phyloP scores from a whole-genome alignment of 306 rosid species.

The Crataegus laevigata region DNA sequence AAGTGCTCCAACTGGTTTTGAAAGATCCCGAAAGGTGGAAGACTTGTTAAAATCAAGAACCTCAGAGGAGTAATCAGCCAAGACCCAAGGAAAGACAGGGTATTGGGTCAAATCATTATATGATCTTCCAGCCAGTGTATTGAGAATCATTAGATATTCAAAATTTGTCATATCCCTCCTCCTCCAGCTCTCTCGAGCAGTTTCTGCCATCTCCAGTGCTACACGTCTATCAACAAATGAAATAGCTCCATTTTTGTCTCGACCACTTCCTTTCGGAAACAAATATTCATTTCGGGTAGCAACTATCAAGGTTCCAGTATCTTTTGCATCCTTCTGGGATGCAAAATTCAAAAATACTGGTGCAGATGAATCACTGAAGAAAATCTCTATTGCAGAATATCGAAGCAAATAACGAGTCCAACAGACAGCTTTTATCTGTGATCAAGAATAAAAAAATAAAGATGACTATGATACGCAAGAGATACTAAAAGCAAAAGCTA shows the following conservation, averaged over 20 bases:
- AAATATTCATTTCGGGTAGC: constrained; percentile 71
- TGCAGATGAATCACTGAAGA: constrained; percentile 80
- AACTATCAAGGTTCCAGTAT: constrained; percentile 80
- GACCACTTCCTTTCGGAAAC: constrained; percentile 75
- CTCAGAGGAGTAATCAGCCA: constrained; percentile 93
- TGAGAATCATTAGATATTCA: constrained; percentile 90
- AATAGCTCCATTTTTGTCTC: constrained; percentile 73
- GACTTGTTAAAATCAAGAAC: constrained; percentile 91
- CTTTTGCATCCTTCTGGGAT: constrained; percentile 85
- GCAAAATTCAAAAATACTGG: constrained; percentile 82
- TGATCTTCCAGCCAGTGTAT: constrained; percentile 92
- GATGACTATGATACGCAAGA: background rate
- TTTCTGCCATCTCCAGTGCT: constrained; percentile 87
- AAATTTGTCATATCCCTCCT: constrained; percentile 91
- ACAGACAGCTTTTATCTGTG: constrained; percentile 79
- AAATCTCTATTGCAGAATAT: constrained; percentile 86
- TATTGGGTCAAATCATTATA: constrained; percentile 93
- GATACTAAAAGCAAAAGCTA: constrained; percentile 8
- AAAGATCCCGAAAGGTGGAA: constrained; percentile 90
- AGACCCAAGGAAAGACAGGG: constrained; percentile 95
- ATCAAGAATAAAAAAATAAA: constrained; percentile 17
- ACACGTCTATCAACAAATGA: constrained; percentile 80
- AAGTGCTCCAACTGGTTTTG: constrained; percentile 93
- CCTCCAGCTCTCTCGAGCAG: constrained; percentile 89
- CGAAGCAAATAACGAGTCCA: constrained; percentile 95